Evolutionary conservation across 169 alveolate species (phyloP).

Genomic region (Miamiensis avidus): DNA sequence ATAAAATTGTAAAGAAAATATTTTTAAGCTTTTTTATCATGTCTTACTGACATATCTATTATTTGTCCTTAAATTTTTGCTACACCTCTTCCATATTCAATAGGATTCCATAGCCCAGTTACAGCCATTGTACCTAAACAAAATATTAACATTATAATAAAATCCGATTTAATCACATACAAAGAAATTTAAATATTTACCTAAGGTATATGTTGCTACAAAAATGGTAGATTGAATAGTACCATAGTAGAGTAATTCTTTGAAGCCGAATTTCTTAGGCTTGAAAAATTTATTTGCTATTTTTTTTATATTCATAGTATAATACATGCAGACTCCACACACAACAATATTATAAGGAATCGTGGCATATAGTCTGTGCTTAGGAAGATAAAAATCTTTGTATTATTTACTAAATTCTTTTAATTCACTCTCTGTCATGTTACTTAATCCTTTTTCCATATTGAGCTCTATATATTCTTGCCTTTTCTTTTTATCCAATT

Average conservation of each 20-base stretch:
- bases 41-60: slow-evolving; percentile 29
- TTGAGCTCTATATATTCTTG: background rate
- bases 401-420: slow-evolving; percentile 20
- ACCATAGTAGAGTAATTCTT: slow-evolving; percentile 37
- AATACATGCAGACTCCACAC: slow-evolving; percentile 36
- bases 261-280: slow-evolving; percentile 29
- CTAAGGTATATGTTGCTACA: slow-evolving; percentile 11
- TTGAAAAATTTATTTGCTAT: slow-evolving; percentile 27
- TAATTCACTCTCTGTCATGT: slow-evolving; percentile 32
- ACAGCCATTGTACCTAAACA: slow-evolving; percentile 28
- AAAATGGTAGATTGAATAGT: slow-evolving; percentile 37
- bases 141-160: no score
- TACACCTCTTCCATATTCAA: slow-evolving; percentile 34
- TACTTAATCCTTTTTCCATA: background rate
- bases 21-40: slow-evolving; percentile 26
- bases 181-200: no score
- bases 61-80: slow-evolving; percentile 35
- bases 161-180: no score
- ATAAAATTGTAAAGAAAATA: slow-evolving; percentile 20
- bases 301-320: slow-evolving; percentile 30
- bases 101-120: slow-evolving; percentile 34
- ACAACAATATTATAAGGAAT: slow-evolving; percentile 25
- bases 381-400: slow-evolving; percentile 29
- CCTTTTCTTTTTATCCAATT: background rate
- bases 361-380: slow-evolving; percentile 16